These are phyloP conservation scores for Omphalea diandra DNA, from an alignment of 441 rosid species.

Conservation along the genomic window DNA sequence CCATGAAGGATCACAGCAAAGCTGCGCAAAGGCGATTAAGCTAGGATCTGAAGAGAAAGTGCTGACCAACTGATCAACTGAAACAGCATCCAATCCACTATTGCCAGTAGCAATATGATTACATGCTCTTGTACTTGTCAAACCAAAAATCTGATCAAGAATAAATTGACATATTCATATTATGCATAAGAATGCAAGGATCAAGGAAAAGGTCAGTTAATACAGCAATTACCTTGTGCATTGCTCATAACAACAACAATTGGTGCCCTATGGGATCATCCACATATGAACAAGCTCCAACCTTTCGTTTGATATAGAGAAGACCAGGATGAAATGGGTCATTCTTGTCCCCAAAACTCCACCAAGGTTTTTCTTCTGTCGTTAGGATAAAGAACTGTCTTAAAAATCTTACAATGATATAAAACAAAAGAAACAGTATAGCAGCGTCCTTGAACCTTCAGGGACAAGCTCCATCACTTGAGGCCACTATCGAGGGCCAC, in stretches of 20 bases:
- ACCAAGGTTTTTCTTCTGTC: too few relatives aligned
- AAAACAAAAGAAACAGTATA: too few relatives aligned
- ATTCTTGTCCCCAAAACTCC: too few relatives aligned
- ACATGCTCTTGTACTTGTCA: constrained; percentile 48
- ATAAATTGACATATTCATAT: constrained; percentile 16
- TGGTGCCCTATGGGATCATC: constrained; percentile 97
- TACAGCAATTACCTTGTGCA: constrained; percentile 76
- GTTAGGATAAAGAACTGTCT: neutral
- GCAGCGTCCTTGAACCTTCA: too few relatives aligned
- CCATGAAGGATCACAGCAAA: constrained; percentile 91
- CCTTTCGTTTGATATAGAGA: constrained; percentile 87
- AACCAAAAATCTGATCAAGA: constrained; percentile 70
- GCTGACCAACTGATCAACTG: constrained; percentile 91
- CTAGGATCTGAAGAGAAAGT: constrained; percentile 97
- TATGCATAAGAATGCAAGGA: constrained; percentile 8
- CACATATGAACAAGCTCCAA: constrained; percentile 96
- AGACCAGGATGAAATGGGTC: constrained; percentile 56
- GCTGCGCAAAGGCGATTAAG: constrained; percentile 88
- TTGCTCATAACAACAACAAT: constrained; percentile 89
- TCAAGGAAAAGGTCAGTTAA: constrained; percentile 11
- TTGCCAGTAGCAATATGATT: constrained; percentile 33
- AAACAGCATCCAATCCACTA: constrained; percentile 51
- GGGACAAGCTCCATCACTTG: too few relatives aligned
- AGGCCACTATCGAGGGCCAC: too few relatives aligned
- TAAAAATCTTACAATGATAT: too few relatives aligned